Evolutionary conservation across 2,329 filamentous ascomycete genomes (phyloP), one percentile per base, ranked within the genome.

Genomic region (Emericellopsis cladophorae): DNA sequence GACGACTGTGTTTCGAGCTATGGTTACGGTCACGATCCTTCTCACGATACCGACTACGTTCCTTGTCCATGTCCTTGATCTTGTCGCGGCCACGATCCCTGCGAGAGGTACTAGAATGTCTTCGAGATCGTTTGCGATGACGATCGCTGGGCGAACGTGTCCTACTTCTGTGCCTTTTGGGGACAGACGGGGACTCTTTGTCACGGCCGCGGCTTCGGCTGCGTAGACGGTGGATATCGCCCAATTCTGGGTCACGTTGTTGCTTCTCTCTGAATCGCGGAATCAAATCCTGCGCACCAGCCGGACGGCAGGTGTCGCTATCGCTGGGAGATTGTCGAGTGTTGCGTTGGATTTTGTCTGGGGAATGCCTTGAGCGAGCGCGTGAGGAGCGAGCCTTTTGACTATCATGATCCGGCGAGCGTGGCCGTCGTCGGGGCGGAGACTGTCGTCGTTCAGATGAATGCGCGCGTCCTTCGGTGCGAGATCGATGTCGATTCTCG

Each of bases 151-250:
- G 51, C 2, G 66, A 59, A n/a, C 52, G 61, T 37, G 62, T 68
- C 39, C 58, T 58, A 43, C 59, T 68, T 43, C 66, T 58, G 37
- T 59, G 56, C 39, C 66, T 58, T 48, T 68, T 69, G 31, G 57
- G 46, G 6, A 62, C 59, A 21, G 60, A 52, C 24, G 63, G 57
- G 4, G 64, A 65, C 42, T 54, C 53, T 26, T 48, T 54, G 41
- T 55, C 52, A 39, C 55, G 55, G 29, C 48, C 52, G 39, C 56
- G 58, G 39, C 58, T 57, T 41, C 56, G 58, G 45, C 58, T 58
- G 31, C 52, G 55, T 45, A 56, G 59, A 42, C 54, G 51, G 44
- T 53, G 46, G 42, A 56, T 54, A 36, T 57, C 52, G 37, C 55
- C 54, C 24, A 49, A 37, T 31, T 58, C 56, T 16, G 48, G 51